Evolutionary conservation across 441 rosid genomes (phyloP).

Genomic region (Erysimum cheiri): DNA sequence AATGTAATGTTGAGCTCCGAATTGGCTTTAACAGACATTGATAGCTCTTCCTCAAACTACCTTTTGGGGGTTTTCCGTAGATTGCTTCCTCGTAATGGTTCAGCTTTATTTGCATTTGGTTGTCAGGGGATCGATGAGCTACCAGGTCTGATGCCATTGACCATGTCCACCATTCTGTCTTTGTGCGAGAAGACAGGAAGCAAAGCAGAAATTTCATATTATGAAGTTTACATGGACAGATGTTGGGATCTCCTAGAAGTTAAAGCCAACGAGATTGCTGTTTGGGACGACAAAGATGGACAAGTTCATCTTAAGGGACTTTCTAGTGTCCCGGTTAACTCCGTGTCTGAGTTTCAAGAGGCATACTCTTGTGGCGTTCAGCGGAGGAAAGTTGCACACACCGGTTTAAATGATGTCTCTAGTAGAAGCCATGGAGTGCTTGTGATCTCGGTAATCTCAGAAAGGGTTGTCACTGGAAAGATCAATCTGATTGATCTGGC

Average conservation of each 20-base stretch:
- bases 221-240: conserved; percentile 90
- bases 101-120: conserved; percentile 34
- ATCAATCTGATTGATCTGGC: conserved; percentile 93
- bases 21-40: not conserved
- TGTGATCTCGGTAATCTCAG: conserved; percentile 62
- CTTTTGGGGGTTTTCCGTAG: not conserved
- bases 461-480: conserved; percentile 60
- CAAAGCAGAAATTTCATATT: conserved; percentile 73
- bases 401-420: conserved; percentile 85
- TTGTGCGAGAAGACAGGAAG: conserved; percentile 56
- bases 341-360: conserved; percentile 67
- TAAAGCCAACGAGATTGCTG: conserved; percentile 57
- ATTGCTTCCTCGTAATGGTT: not conserved
- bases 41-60: not conserved
- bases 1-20: not conserved
- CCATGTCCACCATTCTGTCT: conserved; percentile 73
- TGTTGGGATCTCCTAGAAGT: conserved; percentile 82
- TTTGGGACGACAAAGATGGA: conserved; percentile 78
- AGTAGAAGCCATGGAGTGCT: conserved; percentile 95
- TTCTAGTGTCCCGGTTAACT: conserved; percentile 57
- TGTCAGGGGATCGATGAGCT: conserved; percentile 67
- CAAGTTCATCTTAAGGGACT: conserved; percentile 82
- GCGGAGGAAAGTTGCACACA: conserved; percentile 82
- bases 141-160: conserved; percentile 75
- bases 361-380: conserved; percentile 62